Percentiles rank a stretch among this genome's conserved stretches.
phyloP scores from a whole-genome alignment of 2,329 filamentous ascomycete genomes.

The Fusarium duplospermum region DNA sequence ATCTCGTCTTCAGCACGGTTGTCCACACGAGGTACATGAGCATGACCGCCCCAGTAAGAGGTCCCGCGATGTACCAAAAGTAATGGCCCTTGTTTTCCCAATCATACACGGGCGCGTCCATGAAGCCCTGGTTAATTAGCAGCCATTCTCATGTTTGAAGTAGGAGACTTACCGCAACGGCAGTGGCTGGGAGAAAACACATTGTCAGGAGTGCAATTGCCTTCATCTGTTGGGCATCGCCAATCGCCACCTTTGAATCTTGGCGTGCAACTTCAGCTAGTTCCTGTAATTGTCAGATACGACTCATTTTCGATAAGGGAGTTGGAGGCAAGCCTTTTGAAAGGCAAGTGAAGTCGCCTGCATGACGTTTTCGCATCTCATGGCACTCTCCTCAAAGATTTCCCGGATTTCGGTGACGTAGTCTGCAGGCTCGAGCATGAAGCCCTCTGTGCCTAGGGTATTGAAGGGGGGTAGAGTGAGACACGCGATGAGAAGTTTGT shows the following conservation, averaged over 20 bases:
- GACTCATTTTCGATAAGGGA: too few species aligned
- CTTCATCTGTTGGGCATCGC: constrained; percentile 18
- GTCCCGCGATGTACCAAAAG: constrained; percentile 15
- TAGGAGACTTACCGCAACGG: not conserved
- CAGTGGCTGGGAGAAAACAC: constrained; percentile 1
- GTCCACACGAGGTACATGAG: constrained; percentile 5
- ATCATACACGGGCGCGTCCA: constrained; percentile 12
- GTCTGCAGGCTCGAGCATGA: constrained; percentile 4
- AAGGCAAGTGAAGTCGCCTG: constrained; percentile 7
- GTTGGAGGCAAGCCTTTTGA: constrained; percentile 4
- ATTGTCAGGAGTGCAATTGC: constrained; percentile 14
- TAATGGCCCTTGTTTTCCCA: constrained; percentile 13
- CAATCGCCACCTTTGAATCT: constrained; percentile 7
- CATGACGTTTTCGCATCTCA: constrained; percentile 7
- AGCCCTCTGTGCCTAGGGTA: not conserved
- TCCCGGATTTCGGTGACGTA: not conserved
- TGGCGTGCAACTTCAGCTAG: not conserved
- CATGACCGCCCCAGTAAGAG: constrained; percentile 12
- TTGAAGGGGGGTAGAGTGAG: not conserved
- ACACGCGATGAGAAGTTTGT: not conserved
- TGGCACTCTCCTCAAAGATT: not conserved
- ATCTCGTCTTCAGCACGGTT: not conserved
- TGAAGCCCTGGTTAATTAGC: constrained; percentile 4
- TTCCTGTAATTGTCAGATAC: not conserved
- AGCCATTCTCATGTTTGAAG: not conserved